Evolutionary conservation across 2,329 filamentous ascomycete species (phyloP).

Genomic region (Fusarium subglutinans): DNA sequence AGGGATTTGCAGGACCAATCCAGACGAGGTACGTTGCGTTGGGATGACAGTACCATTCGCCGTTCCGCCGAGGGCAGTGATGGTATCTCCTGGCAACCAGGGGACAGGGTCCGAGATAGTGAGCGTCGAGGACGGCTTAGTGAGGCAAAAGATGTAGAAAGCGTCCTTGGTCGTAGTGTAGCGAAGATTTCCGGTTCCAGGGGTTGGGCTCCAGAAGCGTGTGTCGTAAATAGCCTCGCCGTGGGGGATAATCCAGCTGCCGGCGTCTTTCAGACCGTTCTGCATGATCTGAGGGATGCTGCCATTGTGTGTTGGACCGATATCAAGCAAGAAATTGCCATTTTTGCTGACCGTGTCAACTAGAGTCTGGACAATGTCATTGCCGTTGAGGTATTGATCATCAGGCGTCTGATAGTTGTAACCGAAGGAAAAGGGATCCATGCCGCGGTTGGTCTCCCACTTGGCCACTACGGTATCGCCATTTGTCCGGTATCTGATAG

Average conservation of each 20-base stretch:
- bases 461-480: background rate
- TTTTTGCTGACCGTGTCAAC: background rate
- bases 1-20: background rate
- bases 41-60: background rate
- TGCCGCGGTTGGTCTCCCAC: background rate
- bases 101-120: background rate
- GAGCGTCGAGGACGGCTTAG: background rate
- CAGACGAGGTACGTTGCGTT: background rate
- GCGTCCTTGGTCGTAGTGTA: background rate
- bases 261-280: background rate
- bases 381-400: background rate
- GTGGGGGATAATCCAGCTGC: background rate
- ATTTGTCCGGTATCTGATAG: background rate
- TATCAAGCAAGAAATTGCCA: background rate
- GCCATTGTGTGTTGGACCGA: background rate
- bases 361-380: background rate
- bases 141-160: background rate
- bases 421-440: background rate
- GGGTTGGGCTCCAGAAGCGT: background rate
- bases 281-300: background rate
- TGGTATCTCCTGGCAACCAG: background rate
- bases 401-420: background rate
- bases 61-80: background rate
- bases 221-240: background rate
- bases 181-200: background rate